A percentile compares a stretch with the other conserved stretches of the same genome.
phyloP scores from a whole-genome alignment of 805 yeast species.

The Lipomyces spencermartinsiae region DNA sequence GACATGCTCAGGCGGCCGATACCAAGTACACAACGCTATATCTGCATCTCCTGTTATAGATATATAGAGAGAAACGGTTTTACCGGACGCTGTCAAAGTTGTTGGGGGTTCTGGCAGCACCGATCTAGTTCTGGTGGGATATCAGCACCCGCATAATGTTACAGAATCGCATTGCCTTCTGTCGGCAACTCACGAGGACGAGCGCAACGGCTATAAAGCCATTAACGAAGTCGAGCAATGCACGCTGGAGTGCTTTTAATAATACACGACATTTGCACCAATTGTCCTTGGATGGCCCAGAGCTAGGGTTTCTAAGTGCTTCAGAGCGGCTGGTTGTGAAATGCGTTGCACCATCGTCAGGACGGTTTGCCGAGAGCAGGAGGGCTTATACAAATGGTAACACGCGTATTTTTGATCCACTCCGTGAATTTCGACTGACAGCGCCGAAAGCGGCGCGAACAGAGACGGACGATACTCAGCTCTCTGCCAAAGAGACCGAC shows the following conservation, averaged over 20 bases:
- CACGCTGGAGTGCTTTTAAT: background rate
- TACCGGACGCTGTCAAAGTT: background rate
- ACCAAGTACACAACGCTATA: background rate
- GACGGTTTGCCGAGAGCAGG: background rate
- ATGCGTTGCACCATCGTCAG: background rate
- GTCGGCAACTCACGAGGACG: conserved; percentile 2
- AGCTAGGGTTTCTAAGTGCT: background rate
- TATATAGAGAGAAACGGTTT: background rate
- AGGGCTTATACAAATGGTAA: conserved; percentile 1
- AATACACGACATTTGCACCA: background rate
- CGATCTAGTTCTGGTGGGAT: background rate
- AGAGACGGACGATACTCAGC: background rate
- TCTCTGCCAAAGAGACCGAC: background rate
- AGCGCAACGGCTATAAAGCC: background rate
- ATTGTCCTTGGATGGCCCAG: background rate
- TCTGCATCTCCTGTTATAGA: background rate
- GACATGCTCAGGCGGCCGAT: background rate
- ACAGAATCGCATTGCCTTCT: background rate
- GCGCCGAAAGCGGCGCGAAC: background rate
- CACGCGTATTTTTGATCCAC: background rate
- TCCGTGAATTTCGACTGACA: background rate
- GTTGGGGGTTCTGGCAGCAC: background rate
- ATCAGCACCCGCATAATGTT: background rate
- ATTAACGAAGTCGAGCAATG: background rate
- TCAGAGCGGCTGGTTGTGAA: background rate